Evolutionary conservation across 306 rosid species (phyloP).

Genomic region (Cyclanthera cordifolia): DNA sequence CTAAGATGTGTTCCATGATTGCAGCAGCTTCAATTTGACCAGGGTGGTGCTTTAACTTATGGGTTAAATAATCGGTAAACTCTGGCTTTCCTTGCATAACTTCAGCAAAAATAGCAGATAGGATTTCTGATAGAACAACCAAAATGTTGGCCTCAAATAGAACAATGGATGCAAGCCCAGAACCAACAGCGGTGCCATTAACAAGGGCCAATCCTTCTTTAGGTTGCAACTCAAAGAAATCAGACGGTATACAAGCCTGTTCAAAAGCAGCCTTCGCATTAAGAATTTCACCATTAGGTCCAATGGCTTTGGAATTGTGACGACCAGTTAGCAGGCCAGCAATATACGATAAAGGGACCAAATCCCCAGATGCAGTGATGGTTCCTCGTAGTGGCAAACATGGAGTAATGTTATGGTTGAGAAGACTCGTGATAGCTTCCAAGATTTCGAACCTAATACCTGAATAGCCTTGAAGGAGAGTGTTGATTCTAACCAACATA

Average conservation of each 20-base stretch:
- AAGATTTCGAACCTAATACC: conserved; percentile 73
- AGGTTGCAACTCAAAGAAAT: conserved; percentile 70
- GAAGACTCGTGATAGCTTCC: conserved; percentile 17
- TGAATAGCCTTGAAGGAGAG: conserved; percentile 39
- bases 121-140: background rate
- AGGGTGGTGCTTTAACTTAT: background rate
- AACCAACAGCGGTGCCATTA: conserved; percentile 84
- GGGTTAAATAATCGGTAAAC: conserved; percentile 46
- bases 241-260: conserved; percentile 34
- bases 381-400: conserved; percentile 75
- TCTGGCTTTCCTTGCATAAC: too few relatives aligned
- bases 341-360: conserved; percentile 74
- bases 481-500: background rate
- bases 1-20: conserved; percentile 13
- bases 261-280: conserved; percentile 47
- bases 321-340: conserved; percentile 67
- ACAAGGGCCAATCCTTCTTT: too few relatives aligned
- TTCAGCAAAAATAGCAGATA: conserved; percentile 49
- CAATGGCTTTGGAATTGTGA: conserved; percentile 56
- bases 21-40: background rate
- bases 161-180: conserved; percentile 56
- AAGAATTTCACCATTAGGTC: conserved; percentile 24
- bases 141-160: background rate
- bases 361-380: conserved; percentile 70
- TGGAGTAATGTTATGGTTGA: conserved; percentile 24